phyloP scores from a whole-genome alignment of 78 protist species.

The Dictyostelium intermedium region DNA sequence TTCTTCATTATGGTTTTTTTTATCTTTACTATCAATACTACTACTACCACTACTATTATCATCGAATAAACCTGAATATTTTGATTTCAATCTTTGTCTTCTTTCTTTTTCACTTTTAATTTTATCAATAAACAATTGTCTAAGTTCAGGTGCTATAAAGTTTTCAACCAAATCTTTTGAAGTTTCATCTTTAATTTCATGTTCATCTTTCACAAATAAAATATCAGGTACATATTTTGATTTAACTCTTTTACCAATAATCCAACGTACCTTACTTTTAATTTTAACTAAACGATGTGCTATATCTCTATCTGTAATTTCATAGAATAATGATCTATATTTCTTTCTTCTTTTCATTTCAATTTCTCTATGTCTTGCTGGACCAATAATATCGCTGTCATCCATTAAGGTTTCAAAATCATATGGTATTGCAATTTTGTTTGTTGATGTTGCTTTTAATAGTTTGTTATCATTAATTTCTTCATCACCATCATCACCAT shows the following conservation, averaged over 20 bases:
- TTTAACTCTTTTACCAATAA: constrained; percentile 31
- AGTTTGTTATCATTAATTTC: background rate
- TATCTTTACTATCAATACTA: background rate
- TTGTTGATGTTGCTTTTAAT: background rate
- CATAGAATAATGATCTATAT: background rate
- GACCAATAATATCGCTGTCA: background rate
- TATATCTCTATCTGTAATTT: constrained; percentile 37
- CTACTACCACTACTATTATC: background rate
- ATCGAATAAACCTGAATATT: constrained; percentile 45
- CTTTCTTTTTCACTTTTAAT: background rate
- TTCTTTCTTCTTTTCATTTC: background rate
- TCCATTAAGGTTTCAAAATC: background rate
- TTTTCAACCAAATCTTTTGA: constrained; percentile 5
- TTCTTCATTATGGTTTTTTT: background rate
- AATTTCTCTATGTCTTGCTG: background rate
- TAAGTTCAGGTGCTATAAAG: background rate
- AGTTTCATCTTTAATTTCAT: background rate
- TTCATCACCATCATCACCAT: background rate
- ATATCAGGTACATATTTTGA: constrained; percentile 57
- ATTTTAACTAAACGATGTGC: background rate
- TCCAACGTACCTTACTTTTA: constrained; percentile 2
- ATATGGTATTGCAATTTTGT: background rate
- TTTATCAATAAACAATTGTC: background rate
- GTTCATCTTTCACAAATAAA: constrained; percentile 16
- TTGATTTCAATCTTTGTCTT: background rate